A percentile compares a stretch with the other conserved stretches of the same genome.
Conservation (phyloP, 768 basidiomycete genomes). For the Leccinum disarticulatum region DNA sequence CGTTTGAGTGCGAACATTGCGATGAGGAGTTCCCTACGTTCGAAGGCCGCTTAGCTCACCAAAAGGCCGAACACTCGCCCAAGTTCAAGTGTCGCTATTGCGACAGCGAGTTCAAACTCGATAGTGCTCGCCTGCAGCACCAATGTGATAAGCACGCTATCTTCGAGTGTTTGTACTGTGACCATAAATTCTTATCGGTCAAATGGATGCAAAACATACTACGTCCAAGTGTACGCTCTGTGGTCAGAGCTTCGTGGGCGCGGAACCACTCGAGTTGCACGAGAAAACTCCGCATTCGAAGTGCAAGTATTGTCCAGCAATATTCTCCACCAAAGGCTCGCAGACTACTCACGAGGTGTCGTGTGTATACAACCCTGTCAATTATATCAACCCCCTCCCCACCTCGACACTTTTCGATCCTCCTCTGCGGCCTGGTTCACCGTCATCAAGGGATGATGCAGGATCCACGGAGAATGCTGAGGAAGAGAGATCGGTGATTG, state of each 20-base stretch:
- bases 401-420: neutral
- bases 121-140: conserved; percentile 9
- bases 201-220: conserved; percentile 3
- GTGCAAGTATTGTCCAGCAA: conserved; percentile 8
- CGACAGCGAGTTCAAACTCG: conserved; percentile 7
- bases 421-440: neutral
- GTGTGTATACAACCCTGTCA: conserved; percentile 6
- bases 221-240: neutral
- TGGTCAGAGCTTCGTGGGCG: neutral
- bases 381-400: neutral
- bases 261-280: neutral
- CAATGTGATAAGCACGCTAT: conserved; percentile 8
- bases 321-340: neutral
- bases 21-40: conserved; percentile 7
- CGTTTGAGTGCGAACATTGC: conserved; percentile 14
- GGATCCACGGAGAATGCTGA: neutral
- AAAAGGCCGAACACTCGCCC: neutral
- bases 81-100: conserved; percentile 16
- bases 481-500: neutral
- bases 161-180: conserved; percentile 16
- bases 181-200: conserved; percentile 3
- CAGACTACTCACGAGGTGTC: conserved; percentile 9
- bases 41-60: conserved; percentile 8
- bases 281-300: neutral
- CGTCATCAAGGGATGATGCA: neutral